phyloP scores from a whole-genome alignment of 768 basidiomycete species.

The Leccinum broughii region DNA sequence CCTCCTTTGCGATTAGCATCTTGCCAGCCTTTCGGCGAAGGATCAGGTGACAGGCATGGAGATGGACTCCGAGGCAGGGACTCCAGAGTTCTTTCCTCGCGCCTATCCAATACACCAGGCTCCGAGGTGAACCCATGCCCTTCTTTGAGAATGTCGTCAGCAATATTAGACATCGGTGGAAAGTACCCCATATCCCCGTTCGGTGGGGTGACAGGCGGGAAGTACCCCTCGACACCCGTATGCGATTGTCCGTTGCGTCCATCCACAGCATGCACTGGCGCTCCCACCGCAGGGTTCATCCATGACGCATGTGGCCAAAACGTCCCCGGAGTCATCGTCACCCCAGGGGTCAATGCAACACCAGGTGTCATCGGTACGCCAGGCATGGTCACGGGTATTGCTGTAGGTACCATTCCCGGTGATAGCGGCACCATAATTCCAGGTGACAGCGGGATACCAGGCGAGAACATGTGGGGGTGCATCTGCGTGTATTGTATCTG shows the following conservation, averaged over 20 bases:
- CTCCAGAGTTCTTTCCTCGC: slow-evolving; percentile 10
- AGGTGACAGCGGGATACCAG: slow-evolving; percentile 33
- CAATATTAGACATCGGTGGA: slow-evolving; percentile 39
- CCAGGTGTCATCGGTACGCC: slow-evolving; percentile 31
- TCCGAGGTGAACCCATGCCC: slow-evolving; percentile 8
- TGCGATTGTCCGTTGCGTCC: slow-evolving; percentile 14
- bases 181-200: slow-evolving; percentile 40
- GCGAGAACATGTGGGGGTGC: slow-evolving; percentile 30
- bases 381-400: slow-evolving; percentile 23
- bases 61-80: slow-evolving; percentile 9
- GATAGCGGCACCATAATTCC: slow-evolving; percentile 32
- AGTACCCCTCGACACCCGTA: slow-evolving; percentile 37
- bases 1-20: slow-evolving; percentile 19
- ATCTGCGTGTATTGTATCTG: slow-evolving; percentile 27
- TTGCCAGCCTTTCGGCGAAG: slow-evolving; percentile 8
- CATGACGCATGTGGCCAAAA: slow-evolving; percentile 64
- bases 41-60: slow-evolving; percentile 9
- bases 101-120: neutral
- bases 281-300: slow-evolving; percentile 64
- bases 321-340: slow-evolving; percentile 70
- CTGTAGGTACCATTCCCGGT: slow-evolving; percentile 23
- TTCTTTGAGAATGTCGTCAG: slow-evolving; percentile 39
- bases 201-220: slow-evolving; percentile 39
- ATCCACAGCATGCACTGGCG: slow-evolving; percentile 44
- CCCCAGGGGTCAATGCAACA: slow-evolving; percentile 52